A percentile compares a stretch with the other conserved stretches of the same genome.
phyloP scores from a whole-genome alignment of 1,284 basidiomycete genomes.

The Takashimella koratensis region DNA sequence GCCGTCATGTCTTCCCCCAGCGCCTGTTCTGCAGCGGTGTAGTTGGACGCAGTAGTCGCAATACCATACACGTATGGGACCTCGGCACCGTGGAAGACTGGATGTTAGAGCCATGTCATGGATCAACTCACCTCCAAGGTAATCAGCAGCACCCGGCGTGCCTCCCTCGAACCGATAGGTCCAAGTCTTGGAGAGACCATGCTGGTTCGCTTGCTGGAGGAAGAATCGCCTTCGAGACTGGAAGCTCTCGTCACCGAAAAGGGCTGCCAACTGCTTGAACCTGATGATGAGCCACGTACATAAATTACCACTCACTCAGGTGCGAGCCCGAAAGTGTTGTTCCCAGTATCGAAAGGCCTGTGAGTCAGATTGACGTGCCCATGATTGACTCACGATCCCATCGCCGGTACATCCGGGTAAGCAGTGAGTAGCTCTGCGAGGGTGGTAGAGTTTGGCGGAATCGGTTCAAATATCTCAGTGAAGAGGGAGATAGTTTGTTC shows the following conservation, averaged over 20 bases:
- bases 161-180: constrained; percentile 33
- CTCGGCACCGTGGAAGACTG: constrained; percentile 27
- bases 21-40: constrained; percentile 16
- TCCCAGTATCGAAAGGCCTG: constrained; percentile 41
- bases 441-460: neutral
- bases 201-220: constrained; percentile 23
- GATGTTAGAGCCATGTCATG: neutral
- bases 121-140: constrained; percentile 22
- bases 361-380: neutral
- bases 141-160: constrained; percentile 8
- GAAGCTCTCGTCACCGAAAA: constrained; percentile 34
- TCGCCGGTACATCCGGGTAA: constrained; percentile 7
- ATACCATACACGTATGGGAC: constrained; percentile 27
- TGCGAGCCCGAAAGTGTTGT: constrained; percentile 33
- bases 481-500: constrained; percentile 1
- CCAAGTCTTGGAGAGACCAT: constrained; percentile 31
- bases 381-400: constrained; percentile 2
- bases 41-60: constrained; percentile 10
- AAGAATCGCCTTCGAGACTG: constrained; percentile 32
- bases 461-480: constrained; percentile 4
- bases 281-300: neutral
- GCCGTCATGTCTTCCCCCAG: constrained; percentile 30
- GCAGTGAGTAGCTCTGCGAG: constrained; percentile 5
- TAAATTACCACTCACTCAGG: constrained; percentile 7
- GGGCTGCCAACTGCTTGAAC: constrained; percentile 30